Percentiles rank a stretch among this genome's conserved stretches.
These are phyloP conservation scores for Allomyces macrogynus DNA, from an alignment of 192 early-diverging fungal genomes.

Conservation along the genomic window DNA sequence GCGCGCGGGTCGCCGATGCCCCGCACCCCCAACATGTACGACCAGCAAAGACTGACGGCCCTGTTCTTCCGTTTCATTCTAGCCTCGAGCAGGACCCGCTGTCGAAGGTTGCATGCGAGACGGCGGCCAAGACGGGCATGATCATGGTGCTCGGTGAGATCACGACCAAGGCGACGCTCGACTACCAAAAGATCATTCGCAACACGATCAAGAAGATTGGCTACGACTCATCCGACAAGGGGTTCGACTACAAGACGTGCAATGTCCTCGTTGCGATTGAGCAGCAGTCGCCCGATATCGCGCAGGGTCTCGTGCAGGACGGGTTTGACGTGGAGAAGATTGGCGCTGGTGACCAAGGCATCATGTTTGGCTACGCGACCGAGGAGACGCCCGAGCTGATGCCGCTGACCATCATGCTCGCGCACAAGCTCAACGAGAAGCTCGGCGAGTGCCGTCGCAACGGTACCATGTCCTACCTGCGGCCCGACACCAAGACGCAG, in stretches of 20 bases:
- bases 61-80: neutral
- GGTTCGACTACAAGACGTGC: constrained; percentile 99
- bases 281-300: constrained; percentile 99
- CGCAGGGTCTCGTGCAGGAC: constrained; percentile 89
- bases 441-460: constrained; percentile 88
- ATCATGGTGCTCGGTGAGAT: constrained; percentile 99
- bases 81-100: constrained; percentile 70
- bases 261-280: constrained; percentile 99
- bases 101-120: constrained; percentile 99
- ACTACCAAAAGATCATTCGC: constrained; percentile 99
- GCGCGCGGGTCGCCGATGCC: neutral
- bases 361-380: constrained; percentile 86
- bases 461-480: constrained; percentile 77
- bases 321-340: constrained; percentile 81
- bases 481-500: constrained; percentile 98
- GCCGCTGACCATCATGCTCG: constrained; percentile 82
- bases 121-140: constrained; percentile 99
- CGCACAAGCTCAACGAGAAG: constrained; percentile 95
- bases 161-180: constrained; percentile 89
- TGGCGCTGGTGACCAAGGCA: constrained; percentile 98
- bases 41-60: constrained; percentile 5
- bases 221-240: constrained; percentile 96
- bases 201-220: constrained; percentile 97
- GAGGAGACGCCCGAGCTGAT: constrained; percentile 99
- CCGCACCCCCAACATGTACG: constrained; percentile 5